These are phyloP conservation scores for Pittosporum tobira DNA, from an alignment of 129 eudicot species.

Conservation along the genomic window DNA sequence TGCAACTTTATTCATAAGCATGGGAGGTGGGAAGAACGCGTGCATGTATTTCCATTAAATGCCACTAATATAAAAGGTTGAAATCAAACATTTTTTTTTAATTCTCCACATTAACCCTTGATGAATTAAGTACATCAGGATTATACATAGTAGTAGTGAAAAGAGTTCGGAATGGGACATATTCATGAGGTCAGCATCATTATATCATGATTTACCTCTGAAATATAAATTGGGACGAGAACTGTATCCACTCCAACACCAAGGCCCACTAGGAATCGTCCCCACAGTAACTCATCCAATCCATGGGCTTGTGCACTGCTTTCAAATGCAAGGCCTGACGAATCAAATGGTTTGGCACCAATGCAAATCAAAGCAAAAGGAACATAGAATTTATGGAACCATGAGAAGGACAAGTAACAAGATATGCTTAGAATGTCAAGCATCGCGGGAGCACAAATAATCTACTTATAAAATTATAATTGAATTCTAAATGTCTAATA, in stretches of 20 bases:
- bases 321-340: conserved; percentile 17
- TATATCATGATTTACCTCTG: conserved; percentile 47
- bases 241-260: conserved; percentile 93
- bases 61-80: not conserved
- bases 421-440: conserved; percentile 4
- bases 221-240: conserved; percentile 83
- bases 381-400: conserved; percentile 1
- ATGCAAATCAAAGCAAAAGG: conserved; percentile 13
- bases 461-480: not conserved
- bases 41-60: not conserved
- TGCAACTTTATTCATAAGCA: not conserved
- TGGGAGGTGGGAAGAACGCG: not conserved
- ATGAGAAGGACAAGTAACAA: not conserved
- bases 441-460: not conserved
- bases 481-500: not conserved
- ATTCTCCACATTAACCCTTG: not conserved
- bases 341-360: conserved; percentile 20
- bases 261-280: conserved; percentile 83
- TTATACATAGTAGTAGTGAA: not conserved
- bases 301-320: conserved; percentile 89
- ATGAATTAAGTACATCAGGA: not conserved
- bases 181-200: not conserved
- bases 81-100: not conserved
- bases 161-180: not conserved
- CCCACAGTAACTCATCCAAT: conserved; percentile 62